A percentile compares a stretch with the other conserved stretches of the same genome.
These are phyloP conservation scores for Arthrobotrys pseudoclavata DNA, from an alignment of 2,329 filamentous ascomycete genomes.

Conservation along the genomic window DNA sequence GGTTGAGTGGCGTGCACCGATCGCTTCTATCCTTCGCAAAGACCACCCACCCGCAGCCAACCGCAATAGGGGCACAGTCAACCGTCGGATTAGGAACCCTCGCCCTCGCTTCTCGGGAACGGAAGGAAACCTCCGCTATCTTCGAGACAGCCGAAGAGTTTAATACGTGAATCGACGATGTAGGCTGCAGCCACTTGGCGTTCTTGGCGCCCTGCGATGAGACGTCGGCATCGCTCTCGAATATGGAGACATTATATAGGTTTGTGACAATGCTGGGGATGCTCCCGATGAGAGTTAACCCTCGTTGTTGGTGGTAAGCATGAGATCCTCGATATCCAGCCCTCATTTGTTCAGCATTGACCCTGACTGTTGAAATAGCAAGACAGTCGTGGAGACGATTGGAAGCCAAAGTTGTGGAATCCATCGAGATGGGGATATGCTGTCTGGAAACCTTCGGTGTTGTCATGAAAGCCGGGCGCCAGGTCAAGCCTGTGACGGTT, in stretches of 20 bases:
- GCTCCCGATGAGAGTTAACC: conserved; percentile 46
- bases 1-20: conserved; percentile 42
- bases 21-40: conserved; percentile 56
- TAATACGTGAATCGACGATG: conserved; percentile 47
- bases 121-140: conserved; percentile 17
- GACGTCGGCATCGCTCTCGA: conserved; percentile 27
- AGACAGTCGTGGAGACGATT: conserved; percentile 54
- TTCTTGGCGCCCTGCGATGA: conserved; percentile 38
- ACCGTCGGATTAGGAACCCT: conserved; percentile 46
- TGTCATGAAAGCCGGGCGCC: conserved; percentile 55
- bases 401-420: conserved; percentile 38
- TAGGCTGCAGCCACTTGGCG: conserved; percentile 55
- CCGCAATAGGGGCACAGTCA: conserved; percentile 43
- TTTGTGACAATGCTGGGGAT: conserved; percentile 53
- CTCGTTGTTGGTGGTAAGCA: conserved; percentile 53
- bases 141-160: conserved; percentile 44
- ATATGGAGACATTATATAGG: conserved; percentile 53
- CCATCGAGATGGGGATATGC: conserved; percentile 37
- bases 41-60: conserved; percentile 54
- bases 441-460: conserved; percentile 47
- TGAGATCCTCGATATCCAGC: conserved; percentile 46
- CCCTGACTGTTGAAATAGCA: conserved; percentile 48
- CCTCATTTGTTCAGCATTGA: conserved; percentile 55
- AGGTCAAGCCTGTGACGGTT: conserved; percentile 24
- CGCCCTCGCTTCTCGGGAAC: conserved; percentile 9